phyloP scores from a whole-genome alignment of 2,329 filamentous ascomycete genomes.

The Trichoderma polysporum region DNA sequence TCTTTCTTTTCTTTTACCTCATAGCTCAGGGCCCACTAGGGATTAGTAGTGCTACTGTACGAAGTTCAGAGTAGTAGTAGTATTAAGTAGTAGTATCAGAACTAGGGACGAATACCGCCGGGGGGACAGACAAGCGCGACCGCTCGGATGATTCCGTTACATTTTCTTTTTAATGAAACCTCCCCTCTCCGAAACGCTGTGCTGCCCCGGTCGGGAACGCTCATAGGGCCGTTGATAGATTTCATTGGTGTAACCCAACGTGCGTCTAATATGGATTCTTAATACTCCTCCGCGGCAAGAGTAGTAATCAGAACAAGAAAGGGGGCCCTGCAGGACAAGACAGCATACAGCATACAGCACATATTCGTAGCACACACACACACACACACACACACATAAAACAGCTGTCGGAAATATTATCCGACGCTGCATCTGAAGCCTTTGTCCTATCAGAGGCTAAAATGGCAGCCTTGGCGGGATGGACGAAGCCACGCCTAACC shows the following conservation, averaged over 20 bases:
- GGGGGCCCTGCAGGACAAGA: not conserved
- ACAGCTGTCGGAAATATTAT: conserved; percentile 20
- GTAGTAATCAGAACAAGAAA: not conserved
- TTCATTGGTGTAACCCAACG: not conserved
- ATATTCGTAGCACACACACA: no score
- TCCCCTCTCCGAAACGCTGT: not conserved
- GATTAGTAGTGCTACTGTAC: no score
- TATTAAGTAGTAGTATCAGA: no score
- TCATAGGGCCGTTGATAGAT: not conserved
- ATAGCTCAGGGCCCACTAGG: no score
- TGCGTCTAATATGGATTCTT: not conserved
- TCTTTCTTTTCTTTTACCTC: not conserved
- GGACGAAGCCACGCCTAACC: not conserved
- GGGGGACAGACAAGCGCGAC: not conserved
- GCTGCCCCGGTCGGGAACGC: not conserved
- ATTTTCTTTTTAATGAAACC: conserved; percentile 2
- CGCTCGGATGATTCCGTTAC: conserved; percentile 8
- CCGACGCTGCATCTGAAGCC: not conserved
- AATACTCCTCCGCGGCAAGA: not conserved
- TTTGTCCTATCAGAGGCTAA: not conserved
- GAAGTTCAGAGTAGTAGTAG: no score
- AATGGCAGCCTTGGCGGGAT: not conserved
- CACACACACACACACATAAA: not conserved
- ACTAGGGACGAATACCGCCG: not conserved
- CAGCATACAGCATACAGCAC: no score